Evolutionary conservation across 78 protist species (phyloP).

Genomic region (Planoprotostelium fungivorum): DNA sequence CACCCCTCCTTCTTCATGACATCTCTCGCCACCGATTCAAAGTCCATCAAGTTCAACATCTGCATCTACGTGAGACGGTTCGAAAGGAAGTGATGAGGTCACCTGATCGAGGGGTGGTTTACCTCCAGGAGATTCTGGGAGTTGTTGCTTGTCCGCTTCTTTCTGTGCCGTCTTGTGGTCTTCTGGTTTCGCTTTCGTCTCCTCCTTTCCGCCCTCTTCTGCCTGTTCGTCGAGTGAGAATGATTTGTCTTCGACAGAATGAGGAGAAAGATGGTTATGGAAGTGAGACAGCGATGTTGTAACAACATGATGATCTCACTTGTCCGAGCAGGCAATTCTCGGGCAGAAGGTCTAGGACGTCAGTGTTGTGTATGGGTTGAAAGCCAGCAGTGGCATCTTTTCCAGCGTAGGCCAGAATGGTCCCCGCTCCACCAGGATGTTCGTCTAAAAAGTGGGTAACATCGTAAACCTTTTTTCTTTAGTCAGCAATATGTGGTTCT

Average conservation of each 20-base stretch:
- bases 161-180: background rate
- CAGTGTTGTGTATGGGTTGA: conserved; percentile 8
- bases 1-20: conserved; percentile 7
- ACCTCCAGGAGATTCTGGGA: background rate
- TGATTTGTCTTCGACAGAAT: too few relatives aligned
- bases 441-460: conserved; percentile 18
- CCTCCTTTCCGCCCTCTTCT: background rate
- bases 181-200: background rate
- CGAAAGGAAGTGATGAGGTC: background rate
- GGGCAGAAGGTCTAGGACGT: background rate
- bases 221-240: background rate
- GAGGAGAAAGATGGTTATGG: background rate
- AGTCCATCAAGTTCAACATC: background rate
- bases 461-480: conserved; percentile 13
- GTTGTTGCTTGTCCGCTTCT: background rate
- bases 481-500: background rate
- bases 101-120: background rate
- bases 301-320: background rate
- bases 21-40: background rate
- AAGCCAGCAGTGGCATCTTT: conserved; percentile 13
- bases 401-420: conserved; percentile 26
- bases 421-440: conserved; percentile 45
- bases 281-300: background rate
- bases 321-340: background rate
- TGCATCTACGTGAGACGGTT: background rate